phyloP scores from a whole-genome alignment of 345 rosid species.

The Citrus glauca region DNA sequence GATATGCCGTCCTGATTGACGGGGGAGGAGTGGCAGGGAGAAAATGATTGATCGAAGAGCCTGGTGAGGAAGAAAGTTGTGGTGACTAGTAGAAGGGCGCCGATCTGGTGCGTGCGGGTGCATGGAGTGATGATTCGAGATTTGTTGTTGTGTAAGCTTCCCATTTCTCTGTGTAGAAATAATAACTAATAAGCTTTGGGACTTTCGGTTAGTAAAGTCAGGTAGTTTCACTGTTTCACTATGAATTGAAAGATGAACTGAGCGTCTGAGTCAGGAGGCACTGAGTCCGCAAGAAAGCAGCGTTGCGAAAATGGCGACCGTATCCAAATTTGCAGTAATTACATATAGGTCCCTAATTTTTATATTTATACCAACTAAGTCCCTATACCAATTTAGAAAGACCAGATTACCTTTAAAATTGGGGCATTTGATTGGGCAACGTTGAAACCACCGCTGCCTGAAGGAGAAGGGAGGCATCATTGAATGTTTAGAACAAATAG shows the following conservation, averaged over 20 bases:
- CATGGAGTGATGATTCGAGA: slow-evolving; percentile 56
- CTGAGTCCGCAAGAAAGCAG: not conserved
- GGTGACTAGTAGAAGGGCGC: slow-evolving; percentile 62
- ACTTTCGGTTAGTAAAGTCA: not conserved
- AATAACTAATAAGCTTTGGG: not conserved
- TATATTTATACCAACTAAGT: too few relatives aligned
- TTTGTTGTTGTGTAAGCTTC: slow-evolving; percentile 39
- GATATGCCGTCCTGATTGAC: slow-evolving; percentile 14
- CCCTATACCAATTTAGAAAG: not conserved
- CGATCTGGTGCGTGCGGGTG: slow-evolving; percentile 90
- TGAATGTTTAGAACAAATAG: not conserved
- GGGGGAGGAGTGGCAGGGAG: slow-evolving; percentile 31
- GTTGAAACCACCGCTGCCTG: too few relatives aligned
- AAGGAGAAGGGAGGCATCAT: not conserved
- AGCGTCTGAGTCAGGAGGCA: too few relatives aligned
- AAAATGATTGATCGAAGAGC: slow-evolving; percentile 57
- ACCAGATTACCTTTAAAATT: not conserved
- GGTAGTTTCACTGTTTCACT: not conserved
- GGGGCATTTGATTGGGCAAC: too few relatives aligned
- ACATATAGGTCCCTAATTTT: not conserved
- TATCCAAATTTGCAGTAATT: not conserved
- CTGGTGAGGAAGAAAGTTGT: slow-evolving; percentile 83
- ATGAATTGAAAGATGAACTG: not conserved
- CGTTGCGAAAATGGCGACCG: not conserved
- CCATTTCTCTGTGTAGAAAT: slow-evolving; percentile 14